Evolutionary conservation across 2,329 filamentous ascomycete genomes (phyloP).

Genomic region (Colletotrichum simmondsii): DNA sequence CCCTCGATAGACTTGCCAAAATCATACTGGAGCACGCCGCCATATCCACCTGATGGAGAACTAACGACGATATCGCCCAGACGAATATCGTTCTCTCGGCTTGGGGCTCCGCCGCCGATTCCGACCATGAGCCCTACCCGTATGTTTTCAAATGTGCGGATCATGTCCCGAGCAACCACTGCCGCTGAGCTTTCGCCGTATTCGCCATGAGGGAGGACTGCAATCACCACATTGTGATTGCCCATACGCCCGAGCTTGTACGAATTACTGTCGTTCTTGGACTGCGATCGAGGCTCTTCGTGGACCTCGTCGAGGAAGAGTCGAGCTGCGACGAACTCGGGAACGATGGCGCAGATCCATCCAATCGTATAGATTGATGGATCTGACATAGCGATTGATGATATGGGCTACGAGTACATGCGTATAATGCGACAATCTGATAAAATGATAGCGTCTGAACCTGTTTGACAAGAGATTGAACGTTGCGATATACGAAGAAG

Average conservation of each 20-base stretch:
- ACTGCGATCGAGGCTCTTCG: constrained; percentile 36
- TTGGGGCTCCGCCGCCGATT: constrained; percentile 49
- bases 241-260: constrained; percentile 44
- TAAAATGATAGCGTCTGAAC: background rate
- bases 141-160: constrained; percentile 44
- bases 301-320: constrained; percentile 42
- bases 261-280: constrained; percentile 33
- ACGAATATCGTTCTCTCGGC: constrained; percentile 44
- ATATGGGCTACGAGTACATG: no score
- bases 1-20: constrained; percentile 26
- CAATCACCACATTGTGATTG: constrained; percentile 46
- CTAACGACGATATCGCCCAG: constrained; percentile 22
- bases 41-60: background rate
- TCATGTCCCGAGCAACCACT: constrained; percentile 45
- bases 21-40: constrained; percentile 30
- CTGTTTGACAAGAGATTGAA: background rate
- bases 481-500: background rate
- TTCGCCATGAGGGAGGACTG: constrained; percentile 42
- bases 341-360: constrained; percentile 43
- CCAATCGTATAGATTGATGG: constrained; percentile 41
- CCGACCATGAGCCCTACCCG: constrained; percentile 38
- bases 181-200: constrained; percentile 45
- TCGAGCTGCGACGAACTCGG: constrained; percentile 41
- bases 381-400: background rate
- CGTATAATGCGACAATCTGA: background rate